Evolutionary conservation across 352 stramenopile species (phyloP).

Genomic region (Phytopythium boreale): DNA sequence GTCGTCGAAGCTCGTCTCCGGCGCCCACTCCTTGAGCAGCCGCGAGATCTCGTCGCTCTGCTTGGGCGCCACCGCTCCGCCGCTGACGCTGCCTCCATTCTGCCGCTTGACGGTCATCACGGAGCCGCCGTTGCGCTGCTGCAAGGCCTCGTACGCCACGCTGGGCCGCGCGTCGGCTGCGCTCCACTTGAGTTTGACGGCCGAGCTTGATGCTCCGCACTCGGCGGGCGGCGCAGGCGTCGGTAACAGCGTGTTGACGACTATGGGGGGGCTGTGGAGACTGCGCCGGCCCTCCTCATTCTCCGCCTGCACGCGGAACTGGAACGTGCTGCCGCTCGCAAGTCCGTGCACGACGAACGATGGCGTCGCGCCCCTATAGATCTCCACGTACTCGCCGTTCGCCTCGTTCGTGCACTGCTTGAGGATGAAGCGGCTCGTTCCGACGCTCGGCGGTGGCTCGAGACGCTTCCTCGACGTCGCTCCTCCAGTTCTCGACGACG

Average conservation of each 20-base stretch:
- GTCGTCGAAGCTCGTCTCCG: conserved; percentile 76
- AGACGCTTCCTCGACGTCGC: conserved; percentile 4
- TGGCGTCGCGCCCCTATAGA: conserved; percentile 69
- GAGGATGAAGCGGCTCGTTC: conserved; percentile 69
- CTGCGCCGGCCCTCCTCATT: conserved; percentile 74
- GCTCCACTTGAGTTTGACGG: conserved; percentile 58
- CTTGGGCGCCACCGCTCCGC: conserved; percentile 18
- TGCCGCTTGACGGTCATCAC: conserved; percentile 16
- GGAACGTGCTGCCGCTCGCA: conserved; percentile 78
- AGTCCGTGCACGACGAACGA: conserved; percentile 80
- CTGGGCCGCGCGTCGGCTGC: conserved; percentile 34
- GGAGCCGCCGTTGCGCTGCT: conserved; percentile 17
- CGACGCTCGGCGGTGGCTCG: conserved; percentile 9
- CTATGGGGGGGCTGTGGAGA: conserved; percentile 61
- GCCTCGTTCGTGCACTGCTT: conserved; percentile 85
- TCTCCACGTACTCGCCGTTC: conserved; percentile 80
- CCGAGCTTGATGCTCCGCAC: conserved; percentile 10
- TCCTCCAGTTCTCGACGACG: conserved; percentile 14
- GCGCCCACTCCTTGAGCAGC: conserved; percentile 83
- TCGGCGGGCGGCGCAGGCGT: conserved; percentile 49
- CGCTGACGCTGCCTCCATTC: background rate
- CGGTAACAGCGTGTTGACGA: conserved; percentile 85
- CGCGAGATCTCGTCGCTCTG: conserved; percentile 54
- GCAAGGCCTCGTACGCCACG: conserved; percentile 49
- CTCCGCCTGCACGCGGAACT: conserved; percentile 85